Base-by-base conservation (phyloP, 139 green algal species). In the Ostreobium quekettii region DNA sequence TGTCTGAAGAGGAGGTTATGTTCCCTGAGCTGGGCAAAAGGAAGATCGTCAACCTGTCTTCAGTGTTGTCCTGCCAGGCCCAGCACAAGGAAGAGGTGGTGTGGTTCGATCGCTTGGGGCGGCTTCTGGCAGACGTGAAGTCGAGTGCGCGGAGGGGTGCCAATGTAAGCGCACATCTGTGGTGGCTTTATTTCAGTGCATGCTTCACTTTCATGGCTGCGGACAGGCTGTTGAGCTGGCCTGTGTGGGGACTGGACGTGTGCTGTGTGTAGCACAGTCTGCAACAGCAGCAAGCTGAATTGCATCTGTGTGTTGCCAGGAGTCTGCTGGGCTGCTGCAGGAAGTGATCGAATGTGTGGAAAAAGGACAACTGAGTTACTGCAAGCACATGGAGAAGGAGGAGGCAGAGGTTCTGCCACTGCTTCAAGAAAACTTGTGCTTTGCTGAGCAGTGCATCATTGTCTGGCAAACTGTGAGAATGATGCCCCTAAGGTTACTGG, bases 401-500 rank as follows among this genome's bases (percentile, higher is more conserved):
- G 89, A 96, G 78, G 60, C 66, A 7, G 84, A 89, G 46, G 81
- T 96, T 71, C 84, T 97, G 67, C 90, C 90, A 15, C 36, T 90
- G 70, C 80, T 97, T 37, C 76, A 84, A 64, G 71, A 64, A 19
- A 69, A 76, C 4, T 80, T 95, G 65, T 83, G 77, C 32, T 33
- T 61, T 1, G 73, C 69, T 6, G 82, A 96, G 83, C 93, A 98
- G 85, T 86, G 89, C 11, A 67, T 64, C 29, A 83, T 98, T 69
- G 77, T 97, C 65, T 98, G 91, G 84, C 78, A 76, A 61, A 91
- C 86, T 22, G 74, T 98, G 36, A 73, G 76, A 1, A 90, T 88
- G 3, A 97, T 98, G 93, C 92, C 92, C 48, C 82, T 98, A 71
- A 82, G 92, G 1, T 77, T 98, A 66, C 80, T 98, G 72, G 88